Evolutionary conservation across 805 yeast genomes (phyloP).

Genomic region (Schizosaccharomyces japonicus): DNA sequence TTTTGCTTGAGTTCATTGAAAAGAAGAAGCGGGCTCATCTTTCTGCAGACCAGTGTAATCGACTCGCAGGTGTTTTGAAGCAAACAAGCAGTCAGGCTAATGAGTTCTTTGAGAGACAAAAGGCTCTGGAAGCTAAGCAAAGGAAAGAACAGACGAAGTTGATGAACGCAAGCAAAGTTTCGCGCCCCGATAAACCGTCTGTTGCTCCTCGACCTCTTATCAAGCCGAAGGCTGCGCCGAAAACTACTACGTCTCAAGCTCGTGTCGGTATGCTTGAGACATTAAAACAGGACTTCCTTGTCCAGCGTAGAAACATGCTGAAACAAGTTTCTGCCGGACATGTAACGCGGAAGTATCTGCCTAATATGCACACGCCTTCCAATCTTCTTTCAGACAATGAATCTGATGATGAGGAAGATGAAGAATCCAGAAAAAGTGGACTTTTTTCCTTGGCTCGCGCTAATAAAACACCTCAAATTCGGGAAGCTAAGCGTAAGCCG

Average conservation of each 20-base stretch:
- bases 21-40: not conserved
- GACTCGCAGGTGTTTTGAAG: not conserved
- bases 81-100: not conserved
- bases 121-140: not conserved
- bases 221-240: not conserved
- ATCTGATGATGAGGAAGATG: not conserved
- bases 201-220: too few species aligned
- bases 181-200: too few species aligned
- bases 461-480: not conserved
- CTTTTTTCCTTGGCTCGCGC: not conserved
- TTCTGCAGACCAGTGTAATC: slow-evolving; percentile 2
- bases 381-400: not conserved
- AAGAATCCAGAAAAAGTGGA: not conserved
- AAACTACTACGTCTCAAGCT: not conserved
- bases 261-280: not conserved
- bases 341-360: too few species aligned
- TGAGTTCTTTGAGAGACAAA: not conserved
- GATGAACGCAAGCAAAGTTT: not conserved
- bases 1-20: not conserved
- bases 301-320: not conserved
- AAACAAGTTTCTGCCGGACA: too few species aligned
- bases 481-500: not conserved
- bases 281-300: not conserved
- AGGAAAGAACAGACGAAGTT: not conserved
- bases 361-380: not conserved